phyloP scores from a whole-genome alignment of 306 rosid species.

The Abrus pulchellus region DNA sequence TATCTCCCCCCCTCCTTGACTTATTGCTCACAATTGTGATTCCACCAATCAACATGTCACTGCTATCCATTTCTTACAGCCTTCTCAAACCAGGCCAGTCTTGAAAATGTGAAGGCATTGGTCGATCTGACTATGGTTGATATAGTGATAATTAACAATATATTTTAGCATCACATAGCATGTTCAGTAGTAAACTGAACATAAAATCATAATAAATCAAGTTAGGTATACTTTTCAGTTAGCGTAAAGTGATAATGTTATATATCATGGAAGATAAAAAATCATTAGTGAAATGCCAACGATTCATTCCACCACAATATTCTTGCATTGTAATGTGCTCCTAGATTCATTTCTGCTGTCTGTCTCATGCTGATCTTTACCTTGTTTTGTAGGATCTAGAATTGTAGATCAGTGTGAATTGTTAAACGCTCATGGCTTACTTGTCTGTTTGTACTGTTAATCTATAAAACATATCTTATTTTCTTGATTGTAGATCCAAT shows the following conservation, averaged over 20 bases:
- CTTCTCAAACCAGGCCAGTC: not conserved
- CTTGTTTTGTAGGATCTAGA: slow-evolving; percentile 6
- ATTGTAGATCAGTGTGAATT: not conserved
- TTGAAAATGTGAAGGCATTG: not conserved
- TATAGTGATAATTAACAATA: not conserved
- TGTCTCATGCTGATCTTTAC: slow-evolving; percentile 29
- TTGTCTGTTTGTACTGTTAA: slow-evolving; percentile 30
- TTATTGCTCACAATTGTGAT: not conserved
- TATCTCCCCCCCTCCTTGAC: not conserved
- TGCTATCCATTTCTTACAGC: slow-evolving; percentile 7
- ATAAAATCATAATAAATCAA: not conserved
- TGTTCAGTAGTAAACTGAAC: not conserved
- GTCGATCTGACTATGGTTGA: not conserved
- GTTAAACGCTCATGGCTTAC: slow-evolving; percentile 26
- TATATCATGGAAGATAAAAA: not conserved
- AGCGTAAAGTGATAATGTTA: not conserved
- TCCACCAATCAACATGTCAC: not conserved
- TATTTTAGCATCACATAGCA: not conserved
- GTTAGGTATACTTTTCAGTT: not conserved
- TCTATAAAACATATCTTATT: not conserved
- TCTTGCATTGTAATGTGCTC: slow-evolving; percentile 18
- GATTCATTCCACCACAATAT: not conserved
- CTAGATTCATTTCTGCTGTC: slow-evolving; percentile 12
- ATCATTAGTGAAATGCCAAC: not conserved
- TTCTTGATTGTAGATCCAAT: slow-evolving; percentile 78